A percentile compares a stretch with the other conserved stretches of the same genome.
phyloP scores from a whole-genome alignment of 202 grass and related monocot species.

The Panicum virgatum region DNA sequence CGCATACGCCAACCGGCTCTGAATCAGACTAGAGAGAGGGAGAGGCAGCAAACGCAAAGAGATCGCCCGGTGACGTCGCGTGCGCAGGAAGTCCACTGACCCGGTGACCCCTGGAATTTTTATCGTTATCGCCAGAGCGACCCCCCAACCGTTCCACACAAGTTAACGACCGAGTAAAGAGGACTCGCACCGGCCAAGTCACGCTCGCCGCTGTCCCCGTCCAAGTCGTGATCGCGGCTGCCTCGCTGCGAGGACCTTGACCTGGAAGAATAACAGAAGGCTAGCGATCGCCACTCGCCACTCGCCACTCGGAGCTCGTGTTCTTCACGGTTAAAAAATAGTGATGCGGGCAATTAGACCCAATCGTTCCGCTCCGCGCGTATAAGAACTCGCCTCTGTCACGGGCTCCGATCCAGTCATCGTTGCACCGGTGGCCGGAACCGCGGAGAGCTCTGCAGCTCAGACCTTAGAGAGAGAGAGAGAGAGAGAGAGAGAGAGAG shows the following conservation, averaged over 20 bases:
- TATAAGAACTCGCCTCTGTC: slow-evolving; percentile 7
- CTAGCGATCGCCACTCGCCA: not conserved
- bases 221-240: slow-evolving; percentile 27
- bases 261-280: not conserved
- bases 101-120: not conserved
- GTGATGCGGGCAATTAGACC: not conserved
- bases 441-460: not conserved
- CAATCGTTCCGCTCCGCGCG: not conserved
- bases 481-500: no score
- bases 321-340: not conserved
- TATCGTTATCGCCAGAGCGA: not conserved
- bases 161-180: slow-evolving; percentile 32
- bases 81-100: not conserved
- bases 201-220: slow-evolving; percentile 5
- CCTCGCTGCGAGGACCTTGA: slow-evolving; percentile 36
- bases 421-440: not conserved
- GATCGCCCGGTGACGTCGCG: not conserved
- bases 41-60: not conserved
- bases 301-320: not conserved
- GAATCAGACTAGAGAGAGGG: not conserved
- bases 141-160: slow-evolving; percentile 26
- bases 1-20: not conserved
- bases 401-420: not conserved
- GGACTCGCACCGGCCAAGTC: not conserved
- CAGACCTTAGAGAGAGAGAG: not conserved